These are phyloP conservation scores for Hypoxylon cercidicola DNA, from an alignment of 495 filamentous ascomycete genomes.

Conservation along the genomic window DNA sequence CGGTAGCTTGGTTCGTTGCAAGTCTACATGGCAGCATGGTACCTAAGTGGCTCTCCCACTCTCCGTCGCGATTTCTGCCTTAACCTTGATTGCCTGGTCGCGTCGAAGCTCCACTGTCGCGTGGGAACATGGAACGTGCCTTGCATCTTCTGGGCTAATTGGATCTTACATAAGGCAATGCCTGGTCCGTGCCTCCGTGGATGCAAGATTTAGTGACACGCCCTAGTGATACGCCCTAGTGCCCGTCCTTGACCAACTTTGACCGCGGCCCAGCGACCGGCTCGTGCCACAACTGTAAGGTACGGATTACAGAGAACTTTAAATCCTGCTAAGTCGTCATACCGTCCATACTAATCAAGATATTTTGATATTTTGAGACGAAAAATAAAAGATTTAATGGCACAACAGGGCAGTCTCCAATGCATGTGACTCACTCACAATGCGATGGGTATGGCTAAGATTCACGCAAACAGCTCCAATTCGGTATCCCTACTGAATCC, in stretches of 20 bases:
- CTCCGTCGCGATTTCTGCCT: slow-evolving; percentile 26
- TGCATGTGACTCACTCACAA: not conserved
- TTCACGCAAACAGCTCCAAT: not conserved
- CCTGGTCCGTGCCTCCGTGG: slow-evolving; percentile 35
- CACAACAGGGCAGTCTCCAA: not conserved
- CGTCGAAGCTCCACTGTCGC: slow-evolving; percentile 36
- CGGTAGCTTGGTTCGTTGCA: no score
- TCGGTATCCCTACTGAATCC: slow-evolving; percentile 2
- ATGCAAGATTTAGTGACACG: slow-evolving; percentile 24
- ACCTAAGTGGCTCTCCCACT: not conserved
- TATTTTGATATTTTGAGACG: not conserved
- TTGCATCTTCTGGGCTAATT: slow-evolving; percentile 29
- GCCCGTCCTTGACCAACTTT: slow-evolving; percentile 4
- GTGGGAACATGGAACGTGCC: slow-evolving; percentile 39
- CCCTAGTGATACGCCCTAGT: no score
- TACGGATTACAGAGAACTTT: slow-evolving; percentile 15
- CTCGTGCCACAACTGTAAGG: slow-evolving; percentile 29
- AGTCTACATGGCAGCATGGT: no score
- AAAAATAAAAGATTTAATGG: not conserved
- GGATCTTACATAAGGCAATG: slow-evolving; percentile 15
- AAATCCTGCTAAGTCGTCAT: not conserved
- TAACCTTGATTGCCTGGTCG: slow-evolving; percentile 29
- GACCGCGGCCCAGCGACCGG: not conserved
- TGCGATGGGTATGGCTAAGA: not conserved
- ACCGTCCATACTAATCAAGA: not conserved